Evolutionary conservation across 176 grass and related monocot species (phyloP), one percentile per base, ranked within the genome.

Genomic region (Oryza officinalis): DNA sequence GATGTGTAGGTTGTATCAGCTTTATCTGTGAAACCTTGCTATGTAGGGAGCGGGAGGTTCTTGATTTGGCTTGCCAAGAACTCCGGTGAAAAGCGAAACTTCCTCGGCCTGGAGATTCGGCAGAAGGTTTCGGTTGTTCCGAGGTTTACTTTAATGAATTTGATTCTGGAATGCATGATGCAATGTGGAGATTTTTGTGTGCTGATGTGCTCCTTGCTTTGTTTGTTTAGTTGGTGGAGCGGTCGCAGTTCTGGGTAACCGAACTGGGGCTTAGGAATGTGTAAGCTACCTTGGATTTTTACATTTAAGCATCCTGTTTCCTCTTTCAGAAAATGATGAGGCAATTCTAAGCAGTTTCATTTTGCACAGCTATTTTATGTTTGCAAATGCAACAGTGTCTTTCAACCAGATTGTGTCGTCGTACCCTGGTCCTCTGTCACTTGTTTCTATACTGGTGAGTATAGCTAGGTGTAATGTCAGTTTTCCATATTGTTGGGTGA

Each of bases 21-120:
- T 45, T 28, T 4, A 60, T 43, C 63, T 12, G 63, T 23, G 72
- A 41, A 68, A 37, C 74, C 9, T 82, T 67, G 38, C 30, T 78
- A 50, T 72, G 23, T 65, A 97, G 95, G 95, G 2, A 95, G 96
- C 65, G 96, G 96, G 65, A 98, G 96, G 32, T 95, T 98, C 84
- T 81, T 98, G 78, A 84, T 98, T 77, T 98, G 91, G 91, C 87
- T 85, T 27, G 96, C 95, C 10, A 98, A 98, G 81, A 92, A 95
- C 31, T 93, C 82, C 17, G 18, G 47, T 6, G 77, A 88, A 83
- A 85, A 25, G 78, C 69, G 77, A 72, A 98, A 98, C 81, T 98
- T 90, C 82, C 87, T 98, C 5, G 96, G 96, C 22, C n/a, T 98
- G 35, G 96, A 98, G 79, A 98, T 98, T 71, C 85, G 93, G 37